Evolutionary conservation across 805 yeast genomes (phyloP), one percentile per base, ranked within the genome.

Genomic region (Candida insectorum): DNA sequence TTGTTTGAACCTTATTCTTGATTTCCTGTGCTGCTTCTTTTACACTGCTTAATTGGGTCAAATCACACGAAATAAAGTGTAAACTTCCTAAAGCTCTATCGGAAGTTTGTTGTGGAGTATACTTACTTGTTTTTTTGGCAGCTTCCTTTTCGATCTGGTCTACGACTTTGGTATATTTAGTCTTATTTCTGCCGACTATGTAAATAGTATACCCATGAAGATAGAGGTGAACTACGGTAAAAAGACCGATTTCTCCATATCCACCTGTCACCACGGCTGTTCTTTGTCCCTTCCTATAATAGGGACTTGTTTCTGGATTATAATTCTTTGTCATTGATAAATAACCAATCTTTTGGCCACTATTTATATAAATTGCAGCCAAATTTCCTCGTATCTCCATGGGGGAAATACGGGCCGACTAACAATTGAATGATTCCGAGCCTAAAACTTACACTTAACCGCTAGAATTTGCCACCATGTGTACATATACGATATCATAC

Each of bases 1-100:
- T 41, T 16, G 44, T 41, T 2, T 43, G 29, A 37, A 63, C 71
- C 9, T 42, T 39, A 11, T 33, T 23, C 9, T 28, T 20, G 28
- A 64, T 57, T 7, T 38, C 45, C 3, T 45, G 39, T 5, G 58
- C 65, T 2, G 61, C 62, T 8, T 31, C 36, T 8, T 37, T 51
- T 11, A 60, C 54, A 1, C 58, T 45, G 6, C 36, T 33, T n/a
- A 60, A 42, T 38, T 49, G 73, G 16, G 73, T 46, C 36, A 84
- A 58, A 52, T 84, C 89, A 34, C 77, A 47, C 33, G 77, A 73
- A 9, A 82, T 41, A 39, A 60, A 73, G 34, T 64, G 58, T 14
- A 83, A 52, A 31, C 69, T 70, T 0, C 89, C 88, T 14, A 74
- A 43, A 26, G 37, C 49, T 23, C 68, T 52, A 37, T 39, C 29